Conservation (phyloP, 2,329 filamentous ascomycete species). For the Geosmithia morbida region DNA sequence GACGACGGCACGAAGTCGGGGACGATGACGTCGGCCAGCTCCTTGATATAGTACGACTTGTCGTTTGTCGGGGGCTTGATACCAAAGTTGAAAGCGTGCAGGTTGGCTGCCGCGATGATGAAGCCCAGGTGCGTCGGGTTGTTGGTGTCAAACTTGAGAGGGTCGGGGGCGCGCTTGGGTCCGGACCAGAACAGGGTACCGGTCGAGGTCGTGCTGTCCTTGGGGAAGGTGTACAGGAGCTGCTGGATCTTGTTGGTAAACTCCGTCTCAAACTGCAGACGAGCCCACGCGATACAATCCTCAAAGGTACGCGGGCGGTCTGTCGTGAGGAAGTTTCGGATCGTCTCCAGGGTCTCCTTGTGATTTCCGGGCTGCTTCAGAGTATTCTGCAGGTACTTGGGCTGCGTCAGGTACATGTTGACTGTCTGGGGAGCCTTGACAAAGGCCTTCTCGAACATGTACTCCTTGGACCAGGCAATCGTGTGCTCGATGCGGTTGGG, state of each 20-base stretch:
- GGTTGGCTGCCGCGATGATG: slow-evolving; percentile 73
- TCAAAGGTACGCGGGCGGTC: slow-evolving; percentile 88
- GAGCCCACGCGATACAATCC: slow-evolving; percentile 93
- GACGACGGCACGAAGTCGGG: slow-evolving; percentile 88
- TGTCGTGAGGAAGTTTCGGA: slow-evolving; percentile 79
- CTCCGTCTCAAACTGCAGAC: slow-evolving; percentile 86
- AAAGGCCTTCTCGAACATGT: slow-evolving; percentile 82
- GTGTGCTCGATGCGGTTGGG: slow-evolving; percentile 98
- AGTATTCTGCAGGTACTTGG: slow-evolving; percentile 76
- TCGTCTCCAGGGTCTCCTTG: slow-evolving; percentile 80
- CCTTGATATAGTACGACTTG: slow-evolving; percentile 59
- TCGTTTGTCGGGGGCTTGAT: slow-evolving; percentile 69
- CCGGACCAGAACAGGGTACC: slow-evolving; percentile 96
- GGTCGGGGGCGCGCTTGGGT: slow-evolving; percentile 87
- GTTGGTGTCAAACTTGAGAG: slow-evolving; percentile 73
- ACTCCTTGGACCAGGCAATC: slow-evolving; percentile 91
- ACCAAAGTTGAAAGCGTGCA: slow-evolving; percentile 96
- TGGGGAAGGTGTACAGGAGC: slow-evolving; percentile 91
- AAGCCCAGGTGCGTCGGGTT: slow-evolving; percentile 84
- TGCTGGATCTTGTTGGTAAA: slow-evolving; percentile 96
- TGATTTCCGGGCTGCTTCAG: slow-evolving; percentile 91
- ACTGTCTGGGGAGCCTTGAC: slow-evolving; percentile 88
- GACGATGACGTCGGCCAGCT: slow-evolving; percentile 85
- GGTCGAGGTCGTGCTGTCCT: slow-evolving; percentile 75
- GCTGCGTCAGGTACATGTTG: slow-evolving; percentile 83